Base-by-base conservation (phyloP, 2,329 filamentous ascomycete species). In the Arthrobotrys entomopaga region DNA sequence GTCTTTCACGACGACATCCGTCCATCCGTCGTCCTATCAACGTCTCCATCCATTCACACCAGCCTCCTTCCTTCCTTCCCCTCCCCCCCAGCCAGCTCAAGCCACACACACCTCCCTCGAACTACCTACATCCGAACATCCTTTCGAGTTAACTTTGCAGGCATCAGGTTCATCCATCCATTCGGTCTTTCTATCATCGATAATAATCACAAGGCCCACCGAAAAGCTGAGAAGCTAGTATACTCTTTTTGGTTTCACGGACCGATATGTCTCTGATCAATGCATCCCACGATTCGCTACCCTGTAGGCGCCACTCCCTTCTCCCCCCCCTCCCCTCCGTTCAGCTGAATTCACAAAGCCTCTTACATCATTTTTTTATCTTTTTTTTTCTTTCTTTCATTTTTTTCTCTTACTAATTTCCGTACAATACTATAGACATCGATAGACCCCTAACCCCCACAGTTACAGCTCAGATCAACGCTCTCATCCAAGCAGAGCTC, bases 201-300 rank as follows among this genome's bases (percentile, higher is more conserved):
- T 34, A 34, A 34, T 29, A 7, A 34, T 6, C 29, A 19, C 42
- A n/a, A 13, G 13, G 6, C 15, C 13, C n/a, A n/a, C n/a, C n/a
- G n/a, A n/a, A n/a, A n/a, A n/a, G n/a, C n/a, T n/a, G n/a, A n/a
- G n/a, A n/a, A n/a, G n/a, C n/a, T n/a, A n/a, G n/a, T n/a, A n/a
- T n/a, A 38, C 22, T 15, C 13, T 26, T 2, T 10, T 22, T 22
- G 38, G 59, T 65, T 59, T 59, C 60, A 65, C 54, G 15, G 24
- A 34, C 22, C 75, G 77, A 83, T 80, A 91, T 91, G 89, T 86
- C 90, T 76, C 84, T 90, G 72, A 88, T 89, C 76, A 87, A 87
- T 76, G 87, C 87, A 80, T 86, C 89, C 75, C 90, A 93, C 82
- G 91, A 95, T 80, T 92, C 90, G 20, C 88, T 96, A 20, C 91